Evolutionary conservation across 495 filamentous ascomycete species (phyloP).

Genomic region (Elasticomyces elasticus): DNA sequence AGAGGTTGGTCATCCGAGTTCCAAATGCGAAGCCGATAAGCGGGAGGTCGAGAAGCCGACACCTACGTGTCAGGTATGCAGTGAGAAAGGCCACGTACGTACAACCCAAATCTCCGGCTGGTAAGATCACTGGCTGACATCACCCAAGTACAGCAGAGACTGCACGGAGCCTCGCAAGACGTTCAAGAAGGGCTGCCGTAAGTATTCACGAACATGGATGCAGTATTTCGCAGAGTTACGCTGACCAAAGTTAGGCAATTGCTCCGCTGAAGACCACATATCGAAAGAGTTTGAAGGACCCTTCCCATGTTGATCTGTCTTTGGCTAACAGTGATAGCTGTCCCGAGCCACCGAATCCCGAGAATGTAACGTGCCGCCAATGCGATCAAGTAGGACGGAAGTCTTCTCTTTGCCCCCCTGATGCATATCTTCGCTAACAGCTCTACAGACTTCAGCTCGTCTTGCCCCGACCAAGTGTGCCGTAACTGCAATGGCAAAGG

Average conservation of each 20-base stretch:
- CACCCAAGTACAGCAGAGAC: not conserved
- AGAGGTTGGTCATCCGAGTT: constrained; percentile 59
- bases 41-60: constrained; percentile 37
- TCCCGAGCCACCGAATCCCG: constrained; percentile 60
- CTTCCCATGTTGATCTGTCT: constrained; percentile 49
- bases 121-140: not conserved
- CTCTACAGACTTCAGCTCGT: too few relatives aligned
- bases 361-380: constrained; percentile 67
- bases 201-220: too few relatives aligned
- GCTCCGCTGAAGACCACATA: too few relatives aligned
- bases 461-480: constrained; percentile 34
- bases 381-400: constrained; percentile 74
- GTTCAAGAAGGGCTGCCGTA: constrained; percentile 78
- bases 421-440: constrained; percentile 73
- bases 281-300: too few relatives aligned
- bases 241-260: too few relatives aligned
- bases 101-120: not conserved
- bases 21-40: constrained; percentile 55
- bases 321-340: too few relatives aligned
- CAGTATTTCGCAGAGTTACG: too few relatives aligned
- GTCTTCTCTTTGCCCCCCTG: too few relatives aligned
- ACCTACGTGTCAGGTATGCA: constrained; percentile 70
- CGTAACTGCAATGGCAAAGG: constrained; percentile 33
- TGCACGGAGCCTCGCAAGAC: constrained; percentile 18
- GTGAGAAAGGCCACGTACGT: constrained; percentile 44